Evolutionary conservation across 768 basidiomycete species (phyloP).

Genomic region (Coprinopsis marcescibilis): DNA sequence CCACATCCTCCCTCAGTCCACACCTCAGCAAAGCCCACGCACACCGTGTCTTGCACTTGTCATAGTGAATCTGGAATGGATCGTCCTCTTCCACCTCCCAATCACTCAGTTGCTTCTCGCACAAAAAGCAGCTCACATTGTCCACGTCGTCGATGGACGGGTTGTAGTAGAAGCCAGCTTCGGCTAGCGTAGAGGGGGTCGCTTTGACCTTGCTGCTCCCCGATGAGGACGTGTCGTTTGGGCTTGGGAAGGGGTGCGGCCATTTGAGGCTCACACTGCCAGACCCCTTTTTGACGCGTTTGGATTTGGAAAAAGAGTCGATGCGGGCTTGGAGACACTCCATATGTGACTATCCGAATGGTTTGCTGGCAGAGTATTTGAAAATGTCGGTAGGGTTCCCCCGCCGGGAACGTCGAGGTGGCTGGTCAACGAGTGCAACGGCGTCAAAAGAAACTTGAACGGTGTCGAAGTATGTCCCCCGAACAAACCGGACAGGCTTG

Average conservation of each 20-base stretch:
- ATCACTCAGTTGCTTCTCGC: conserved; percentile 72
- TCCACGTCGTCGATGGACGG: conserved; percentile 65
- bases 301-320: conserved; percentile 62
- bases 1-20: conserved; percentile 53
- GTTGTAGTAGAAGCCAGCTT: conserved; percentile 85
- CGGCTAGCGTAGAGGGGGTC: conserved; percentile 69
- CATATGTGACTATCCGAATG: conserved; percentile 29
- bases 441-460: no score
- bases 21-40: conserved; percentile 82
- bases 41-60: conserved; percentile 59
- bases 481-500: no score
- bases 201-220: conserved; percentile 33
- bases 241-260: no score
- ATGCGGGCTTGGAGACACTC: conserved; percentile 52
- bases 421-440: no score
- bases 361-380: no score
- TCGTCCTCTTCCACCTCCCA: conserved; percentile 88
- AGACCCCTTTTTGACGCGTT: conserved; percentile 51
- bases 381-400: no score
- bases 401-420: no score
- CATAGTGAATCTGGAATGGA: conserved; percentile 78
- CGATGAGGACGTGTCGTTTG: neutral
- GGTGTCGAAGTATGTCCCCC: no score
- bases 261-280: conserved; percentile 55
- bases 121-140: conserved; percentile 79